Base-by-base conservation (phyloP, 805 yeast species). In the Starmerella apis region DNA sequence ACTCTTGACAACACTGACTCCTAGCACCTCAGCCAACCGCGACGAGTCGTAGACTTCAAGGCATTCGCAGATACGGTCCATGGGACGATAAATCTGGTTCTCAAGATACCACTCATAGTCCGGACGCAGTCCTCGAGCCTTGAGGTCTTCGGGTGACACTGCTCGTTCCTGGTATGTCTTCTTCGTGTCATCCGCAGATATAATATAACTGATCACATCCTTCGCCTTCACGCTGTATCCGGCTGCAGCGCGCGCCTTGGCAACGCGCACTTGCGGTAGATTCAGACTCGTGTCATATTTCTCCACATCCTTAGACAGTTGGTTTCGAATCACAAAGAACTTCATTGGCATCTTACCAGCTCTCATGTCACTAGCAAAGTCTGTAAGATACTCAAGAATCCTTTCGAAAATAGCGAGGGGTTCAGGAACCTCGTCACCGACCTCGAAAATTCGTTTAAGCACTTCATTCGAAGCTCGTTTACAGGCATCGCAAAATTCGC, bases 401-500 rank as follows among this genome's bases (percentile, higher is more conserved):
- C 35, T 36, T 38, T 41, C 53, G 46, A 51, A 50, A 25, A 42
- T 44, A 32, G 25, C 46, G 2, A 49, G 31, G 3, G 57, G 53
- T 37, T 54, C 57, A 3, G 39, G 19, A 13, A 86, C 95, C 55
- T 82, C 86, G 8, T 83, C 75, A 19, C 81, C 78, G 22, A 52
- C 39, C 16, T 46, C 50, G 35, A 50, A 56, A 24, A 55, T 35
- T 2, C 52, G 31, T 57, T 81, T 72, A 59, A 92, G 72, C 5
- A 86, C 84, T 64, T 73, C 80, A 7, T 79, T 77, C 1, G 96
- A 86, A 5, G 84, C 77, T 48, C 90, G 95, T 64, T 88, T 92
- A 0, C 97, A 86, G 45, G 92, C 68, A 45, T 87, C 94, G 69
- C 96, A 86, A 65, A 77, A 92, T 67, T 92, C 99, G 72, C 99